Conservation (phyloP, 1,284 basidiomycete species). For the Somion occarium region DNA sequence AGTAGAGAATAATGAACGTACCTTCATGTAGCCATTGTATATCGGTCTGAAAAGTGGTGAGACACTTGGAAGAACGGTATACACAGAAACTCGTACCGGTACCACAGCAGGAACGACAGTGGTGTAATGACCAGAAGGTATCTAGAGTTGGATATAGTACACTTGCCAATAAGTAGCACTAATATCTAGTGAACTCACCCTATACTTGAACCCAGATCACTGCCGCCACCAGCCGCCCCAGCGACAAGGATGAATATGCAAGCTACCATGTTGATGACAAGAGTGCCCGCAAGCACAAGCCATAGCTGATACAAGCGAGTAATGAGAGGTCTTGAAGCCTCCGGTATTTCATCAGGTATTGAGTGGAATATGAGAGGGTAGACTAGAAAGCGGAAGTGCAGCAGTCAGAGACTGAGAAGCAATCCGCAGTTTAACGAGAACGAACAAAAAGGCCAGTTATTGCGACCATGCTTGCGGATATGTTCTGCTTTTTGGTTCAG, state of each 20-base stretch:
- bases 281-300: conserved; percentile 75
- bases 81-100: conserved; percentile 48
- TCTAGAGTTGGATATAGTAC: conserved; percentile 33
- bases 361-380: conserved; percentile 94
- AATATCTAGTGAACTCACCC: conserved; percentile 43
- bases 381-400: conserved; percentile 43
- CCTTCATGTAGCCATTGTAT: conserved; percentile 97
- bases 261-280: conserved; percentile 88
- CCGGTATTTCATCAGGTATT: conserved; percentile 85
- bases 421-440: conserved; percentile 17
- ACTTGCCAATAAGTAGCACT: neutral
- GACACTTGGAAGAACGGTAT: conserved; percentile 6
- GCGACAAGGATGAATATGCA: conserved; percentile 84
- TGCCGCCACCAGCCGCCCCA: conserved; percentile 73
- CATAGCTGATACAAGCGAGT: conserved; percentile 85
- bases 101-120: conserved; percentile 89
- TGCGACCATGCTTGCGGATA: conserved; percentile 76
- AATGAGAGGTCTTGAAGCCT: conserved; percentile 75
- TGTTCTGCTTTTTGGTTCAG: conserved; percentile 64
- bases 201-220: conserved; percentile 77
- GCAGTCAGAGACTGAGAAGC: conserved; percentile 8
- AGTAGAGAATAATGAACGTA: conserved; percentile 29
- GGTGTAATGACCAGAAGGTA: conserved; percentile 81
- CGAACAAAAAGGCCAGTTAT: conserved; percentile 87
- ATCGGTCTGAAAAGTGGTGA: conserved; percentile 59